phyloP scores from a whole-genome alignment of 2,329 filamentous ascomycete species.

The Monilinia polystroma region DNA sequence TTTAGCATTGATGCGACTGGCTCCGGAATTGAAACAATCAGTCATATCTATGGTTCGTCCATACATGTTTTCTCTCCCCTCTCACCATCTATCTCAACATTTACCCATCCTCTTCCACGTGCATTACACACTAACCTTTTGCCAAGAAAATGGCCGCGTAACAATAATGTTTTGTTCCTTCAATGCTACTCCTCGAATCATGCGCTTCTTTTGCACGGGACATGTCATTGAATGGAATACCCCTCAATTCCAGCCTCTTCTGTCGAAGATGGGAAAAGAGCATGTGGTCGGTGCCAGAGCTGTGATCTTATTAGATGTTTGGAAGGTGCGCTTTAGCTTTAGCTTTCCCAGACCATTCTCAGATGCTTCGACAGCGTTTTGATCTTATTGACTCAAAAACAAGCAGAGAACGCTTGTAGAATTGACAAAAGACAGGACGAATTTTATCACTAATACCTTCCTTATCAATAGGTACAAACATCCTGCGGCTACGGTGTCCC shows the following conservation, averaged over 20 bases:
- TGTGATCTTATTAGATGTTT: conserved; percentile 61
- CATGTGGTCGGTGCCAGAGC: conserved; percentile 54
- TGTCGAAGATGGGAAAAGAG: conserved; percentile 47
- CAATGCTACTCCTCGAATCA: conserved; percentile 56
- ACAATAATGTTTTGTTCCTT: conserved; percentile 75
- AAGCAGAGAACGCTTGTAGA: too few relatives aligned
- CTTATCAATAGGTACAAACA: conserved; percentile 56
- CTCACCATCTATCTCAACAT: not conserved
- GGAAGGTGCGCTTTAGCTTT: conserved; percentile 32
- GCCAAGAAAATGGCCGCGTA: conserved; percentile 71
- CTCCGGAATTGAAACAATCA: conserved; percentile 20
- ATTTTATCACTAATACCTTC: not conserved
- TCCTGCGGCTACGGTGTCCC: conserved; percentile 67
- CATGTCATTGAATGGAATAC: conserved; percentile 60
- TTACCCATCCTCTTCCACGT: not conserved
- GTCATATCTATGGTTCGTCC: conserved; percentile 20
- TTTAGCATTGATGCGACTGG: conserved; percentile 14
- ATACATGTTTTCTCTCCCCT: not conserved
- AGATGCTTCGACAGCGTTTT: not conserved
- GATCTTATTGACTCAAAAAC: too few relatives aligned
- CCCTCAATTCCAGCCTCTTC: conserved; percentile 47
- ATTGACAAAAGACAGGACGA: not conserved
- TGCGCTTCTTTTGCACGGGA: conserved; percentile 62
- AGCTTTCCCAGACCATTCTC: not conserved
- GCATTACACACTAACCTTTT: not conserved